Percentiles rank a stretch among this genome's conserved stretches.
phyloP scores from a whole-genome alignment of 2,329 filamentous ascomycete genomes.

The Aspergillus jensenii region DNA sequence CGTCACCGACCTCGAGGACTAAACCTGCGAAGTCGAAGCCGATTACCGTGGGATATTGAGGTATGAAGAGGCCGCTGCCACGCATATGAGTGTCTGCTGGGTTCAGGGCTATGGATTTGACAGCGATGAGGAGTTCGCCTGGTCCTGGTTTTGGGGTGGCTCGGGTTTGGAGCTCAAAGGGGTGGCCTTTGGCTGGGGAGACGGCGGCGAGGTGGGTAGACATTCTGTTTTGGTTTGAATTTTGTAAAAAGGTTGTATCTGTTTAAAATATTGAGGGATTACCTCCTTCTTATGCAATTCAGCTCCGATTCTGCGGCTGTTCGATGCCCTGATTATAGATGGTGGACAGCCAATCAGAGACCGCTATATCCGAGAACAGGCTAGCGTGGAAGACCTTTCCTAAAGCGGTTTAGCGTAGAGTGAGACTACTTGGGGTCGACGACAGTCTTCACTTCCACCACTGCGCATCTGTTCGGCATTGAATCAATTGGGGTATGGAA shows the following conservation, averaged over 20 bases:
- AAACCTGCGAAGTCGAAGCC: constrained; percentile 45
- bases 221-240: constrained; percentile 16
- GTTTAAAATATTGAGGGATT: background rate
- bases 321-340: background rate
- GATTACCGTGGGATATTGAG: constrained; percentile 41
- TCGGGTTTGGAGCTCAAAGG: constrained; percentile 40
- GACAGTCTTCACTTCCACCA: background rate
- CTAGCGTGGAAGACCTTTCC: constrained; percentile 4
- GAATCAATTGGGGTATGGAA: background rate
- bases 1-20: constrained; percentile 43
- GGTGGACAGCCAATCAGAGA: constrained; percentile 23
- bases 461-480: background rate
- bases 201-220: constrained; percentile 46
- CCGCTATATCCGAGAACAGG: constrained; percentile 9
- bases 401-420: too few relatives aligned
- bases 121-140: constrained; percentile 48
- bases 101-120: constrained; percentile 52
- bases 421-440: too few relatives aligned
- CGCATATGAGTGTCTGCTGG: constrained; percentile 48
- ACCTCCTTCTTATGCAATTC: constrained; percentile 8
- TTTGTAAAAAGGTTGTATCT: background rate
- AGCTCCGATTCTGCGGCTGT: background rate
- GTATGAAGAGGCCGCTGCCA: constrained; percentile 43
- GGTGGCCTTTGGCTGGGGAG: constrained; percentile 33
- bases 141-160: constrained; percentile 48